phyloP scores from a whole-genome alignment of 805 yeast genomes.

The Candida insectorum region DNA sequence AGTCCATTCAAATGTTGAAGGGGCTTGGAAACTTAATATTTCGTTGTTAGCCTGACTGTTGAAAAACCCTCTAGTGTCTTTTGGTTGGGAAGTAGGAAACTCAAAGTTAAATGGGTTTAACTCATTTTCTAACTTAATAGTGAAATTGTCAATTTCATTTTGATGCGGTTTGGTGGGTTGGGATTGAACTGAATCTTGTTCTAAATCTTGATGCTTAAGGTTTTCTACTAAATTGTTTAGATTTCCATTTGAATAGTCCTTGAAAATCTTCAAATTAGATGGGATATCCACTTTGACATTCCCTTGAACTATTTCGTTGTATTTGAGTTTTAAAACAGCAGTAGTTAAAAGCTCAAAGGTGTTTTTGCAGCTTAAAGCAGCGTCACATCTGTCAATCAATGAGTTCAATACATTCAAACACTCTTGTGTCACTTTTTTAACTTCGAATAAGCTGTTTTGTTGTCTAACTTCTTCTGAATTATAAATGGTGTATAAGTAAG shows the following conservation, averaged over 20 bases:
- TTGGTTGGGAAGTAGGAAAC: not conserved
- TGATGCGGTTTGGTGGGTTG: not conserved
- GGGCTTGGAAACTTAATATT: slow-evolving; percentile 1
- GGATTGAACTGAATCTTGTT: slow-evolving; percentile 1
- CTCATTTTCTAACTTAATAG: slow-evolving; percentile 4
- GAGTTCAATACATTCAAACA: slow-evolving; percentile 59
- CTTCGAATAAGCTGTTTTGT: slow-evolving; percentile 42
- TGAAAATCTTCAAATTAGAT: slow-evolving; percentile 17
- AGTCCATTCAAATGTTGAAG: slow-evolving; percentile 14
- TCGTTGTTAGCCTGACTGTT: slow-evolving; percentile 1
- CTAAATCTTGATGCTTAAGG: slow-evolving; percentile 13
- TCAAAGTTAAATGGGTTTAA: slow-evolving; percentile 8
- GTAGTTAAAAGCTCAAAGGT: slow-evolving; percentile 69
- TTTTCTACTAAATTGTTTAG: slow-evolving; percentile 36
- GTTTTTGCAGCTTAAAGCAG: slow-evolving; percentile 69
- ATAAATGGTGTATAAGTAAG: slow-evolving; percentile 74
- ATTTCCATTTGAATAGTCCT: slow-evolving; percentile 35
- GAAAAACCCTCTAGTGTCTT: not conserved
- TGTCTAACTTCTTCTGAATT: slow-evolving; percentile 56
- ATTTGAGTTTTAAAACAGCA: slow-evolving; percentile 63
- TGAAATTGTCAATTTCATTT: slow-evolving; percentile 3
- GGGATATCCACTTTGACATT: slow-evolving; percentile 17
- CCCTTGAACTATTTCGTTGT: slow-evolving; percentile 31
- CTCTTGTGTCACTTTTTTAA: slow-evolving; percentile 47
- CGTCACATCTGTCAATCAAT: slow-evolving; percentile 69